Evolutionary conservation across 768 basidiomycete species (phyloP), one percentile per base, ranked within the genome.

Genomic region (Chiua virens): DNA sequence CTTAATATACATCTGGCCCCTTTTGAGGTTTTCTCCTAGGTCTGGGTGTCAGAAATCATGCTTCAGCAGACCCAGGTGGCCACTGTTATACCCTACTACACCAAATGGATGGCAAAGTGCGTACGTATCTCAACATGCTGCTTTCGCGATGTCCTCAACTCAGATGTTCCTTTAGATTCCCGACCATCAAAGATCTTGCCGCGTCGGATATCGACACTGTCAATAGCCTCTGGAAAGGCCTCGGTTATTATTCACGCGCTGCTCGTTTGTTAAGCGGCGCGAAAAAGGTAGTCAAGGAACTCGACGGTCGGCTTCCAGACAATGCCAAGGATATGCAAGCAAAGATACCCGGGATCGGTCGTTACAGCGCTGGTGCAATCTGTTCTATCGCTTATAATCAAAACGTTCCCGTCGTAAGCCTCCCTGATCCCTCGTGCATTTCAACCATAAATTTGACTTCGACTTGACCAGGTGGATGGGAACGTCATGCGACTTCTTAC

Each of bases 21-120:
- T 34, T 40, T 30, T 14, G 13, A 30, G 28, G 43, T 18, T 17
- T 10, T 2, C 32, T 41, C 27, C 35, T 40, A 89, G 89, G 89
- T 92, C 22, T 92, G 90, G 89, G 78, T 93, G 22, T 90, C 86
- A 14, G 92, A 98, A 71, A 86, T 97, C 50, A 97, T 97, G 95
- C 77, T 95, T 3, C 95, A 98, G 68, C 95, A 98, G 70, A 98
- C 95, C 0, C 93, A 96, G 67, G 94, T 97, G 30, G 78, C 71
- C 6, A 93, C 92, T 1, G 93, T 96, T 18, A 92, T 95, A 59
- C 89, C 89, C 1, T 98, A 97, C 70, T 98, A 91, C 69, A 85
- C 81, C 46, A 79, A 79, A 21, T 98, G 93, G 93, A 90, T 95
- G 79, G 73, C 75, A 58, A 86, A 77, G 89, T 90, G 54, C 52